A percentile compares a stretch with the other conserved stretches of the same genome.
These are phyloP conservation scores for Leucocoprinus sp. DNA, from an alignment of 768 basidiomycete genomes.

Conservation along the genomic window DNA sequence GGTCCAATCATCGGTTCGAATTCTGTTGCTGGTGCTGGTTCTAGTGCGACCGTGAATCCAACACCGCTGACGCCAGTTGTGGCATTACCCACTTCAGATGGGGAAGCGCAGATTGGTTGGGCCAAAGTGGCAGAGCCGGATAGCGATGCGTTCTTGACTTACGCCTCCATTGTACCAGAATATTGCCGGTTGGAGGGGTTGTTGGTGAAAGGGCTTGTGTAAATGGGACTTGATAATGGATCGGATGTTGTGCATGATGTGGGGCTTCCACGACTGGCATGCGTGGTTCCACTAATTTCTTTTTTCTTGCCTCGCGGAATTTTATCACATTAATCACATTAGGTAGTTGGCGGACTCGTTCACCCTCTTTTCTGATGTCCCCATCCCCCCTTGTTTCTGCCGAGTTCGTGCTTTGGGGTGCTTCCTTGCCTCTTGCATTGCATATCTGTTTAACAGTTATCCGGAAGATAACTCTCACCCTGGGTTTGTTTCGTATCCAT, in stretches of 20 bases:
- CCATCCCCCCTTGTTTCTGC: too few species aligned
- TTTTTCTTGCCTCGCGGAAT: neutral
- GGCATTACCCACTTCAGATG: conserved; percentile 63
- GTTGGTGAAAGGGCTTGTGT: conserved; percentile 57
- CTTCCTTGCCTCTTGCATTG: too few species aligned
- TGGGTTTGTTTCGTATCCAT: too few species aligned
- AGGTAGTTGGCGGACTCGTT: too few species aligned
- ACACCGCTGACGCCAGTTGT: conserved; percentile 62
- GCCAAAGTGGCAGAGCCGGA: conserved; percentile 82
- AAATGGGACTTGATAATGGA: too few species aligned
- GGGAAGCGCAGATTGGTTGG: conserved; percentile 67
- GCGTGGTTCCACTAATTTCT: neutral
- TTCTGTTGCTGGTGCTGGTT: neutral
- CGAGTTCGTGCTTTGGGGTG: too few species aligned
- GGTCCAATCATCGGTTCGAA: neutral
- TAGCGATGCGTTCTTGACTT: conserved; percentile 76
- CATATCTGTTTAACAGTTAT: too few species aligned
- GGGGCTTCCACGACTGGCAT: too few species aligned
- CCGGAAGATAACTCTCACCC: too few species aligned
- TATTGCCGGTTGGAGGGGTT: conserved; percentile 74
- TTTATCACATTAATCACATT: too few species aligned
- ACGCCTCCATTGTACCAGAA: conserved; percentile 80
- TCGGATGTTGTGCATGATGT: too few species aligned
- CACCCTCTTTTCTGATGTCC: too few species aligned
- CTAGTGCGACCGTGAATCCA: conserved; percentile 37